A percentile compares a stretch with the other conserved stretches of the same genome.
These are phyloP conservation scores for Xylariaceae sp. DNA, from an alignment of 2,329 filamentous ascomycete genomes.

Conservation along the genomic window DNA sequence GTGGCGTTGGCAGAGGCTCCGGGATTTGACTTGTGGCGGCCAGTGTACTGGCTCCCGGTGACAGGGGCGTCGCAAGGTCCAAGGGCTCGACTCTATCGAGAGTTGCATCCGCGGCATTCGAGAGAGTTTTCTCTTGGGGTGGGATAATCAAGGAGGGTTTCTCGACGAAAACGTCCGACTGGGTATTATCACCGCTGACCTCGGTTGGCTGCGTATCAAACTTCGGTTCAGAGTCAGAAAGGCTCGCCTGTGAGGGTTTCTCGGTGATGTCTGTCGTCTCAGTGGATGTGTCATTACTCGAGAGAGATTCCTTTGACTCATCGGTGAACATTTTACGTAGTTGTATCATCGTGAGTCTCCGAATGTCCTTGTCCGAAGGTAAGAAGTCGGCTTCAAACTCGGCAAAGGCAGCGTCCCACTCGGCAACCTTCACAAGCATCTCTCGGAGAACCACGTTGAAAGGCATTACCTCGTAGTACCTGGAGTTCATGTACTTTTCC, in stretches of 20 bases:
- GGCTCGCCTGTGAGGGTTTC: slow-evolving; percentile 32
- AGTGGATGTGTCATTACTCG: slow-evolving; percentile 58
- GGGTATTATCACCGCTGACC: slow-evolving; percentile 4
- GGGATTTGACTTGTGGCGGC: slow-evolving; percentile 3
- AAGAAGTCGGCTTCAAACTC: slow-evolving; percentile 92
- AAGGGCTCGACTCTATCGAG: slow-evolving; percentile 42
- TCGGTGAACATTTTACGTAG: slow-evolving; percentile 93
- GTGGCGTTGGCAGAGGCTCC: slow-evolving; percentile 1
- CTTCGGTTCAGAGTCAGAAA: slow-evolving; percentile 14
- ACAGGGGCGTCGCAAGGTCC: slow-evolving; percentile 38
- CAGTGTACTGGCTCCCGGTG: slow-evolving; percentile 16
- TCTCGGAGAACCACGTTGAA: slow-evolving; percentile 82
- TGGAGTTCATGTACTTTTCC: slow-evolving; percentile 84
- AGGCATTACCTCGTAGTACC: slow-evolving; percentile 94
- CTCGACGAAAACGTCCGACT: slow-evolving; percentile 10
- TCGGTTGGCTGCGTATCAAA: slow-evolving; percentile 14
- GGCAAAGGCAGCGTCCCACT: slow-evolving; percentile 85
- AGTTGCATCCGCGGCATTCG: slow-evolving; percentile 25
- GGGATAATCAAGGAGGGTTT: slow-evolving; percentile 8
- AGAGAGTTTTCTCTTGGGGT: slow-evolving; percentile 24
- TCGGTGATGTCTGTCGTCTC: slow-evolving; percentile 47
- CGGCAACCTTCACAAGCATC: slow-evolving; percentile 85
- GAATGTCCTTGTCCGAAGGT: slow-evolving; percentile 90
- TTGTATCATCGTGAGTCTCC: slow-evolving; percentile 83
- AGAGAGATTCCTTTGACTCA: slow-evolving; percentile 69